Evolutionary conservation across 164 flowering plant genomes (phyloP), one percentile per base, ranked within the genome.

Genomic region (Liriodendron chinense): DNA sequence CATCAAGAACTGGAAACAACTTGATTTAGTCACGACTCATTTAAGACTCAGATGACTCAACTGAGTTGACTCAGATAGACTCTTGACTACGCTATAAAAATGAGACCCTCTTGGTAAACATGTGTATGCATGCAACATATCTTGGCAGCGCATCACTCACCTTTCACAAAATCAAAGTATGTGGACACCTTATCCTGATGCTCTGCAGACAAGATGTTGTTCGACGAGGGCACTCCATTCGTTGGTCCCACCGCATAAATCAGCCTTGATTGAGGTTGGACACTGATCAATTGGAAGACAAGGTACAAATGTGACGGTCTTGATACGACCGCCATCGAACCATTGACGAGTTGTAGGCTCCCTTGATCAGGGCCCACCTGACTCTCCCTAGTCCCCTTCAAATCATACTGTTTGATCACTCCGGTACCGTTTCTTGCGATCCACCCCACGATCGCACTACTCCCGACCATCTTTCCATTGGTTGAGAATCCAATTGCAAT

Each of bases 391-490:
- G 78, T 73, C 0, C 85, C 92, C 1, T 87, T 86, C 5, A 92
- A 80, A 57, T 21, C 78, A 59, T 90, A 92, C 56, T 77, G 86
- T 59, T 79, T 81, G 59, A 83, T 70, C 7, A 50, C 43, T 2
- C 77, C 74, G 16, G 72, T 16, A 10, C 86, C 86, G 49, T 69
- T 69, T 0, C 43, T 4, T 0, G 72, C 66, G 5, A 79, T 34
- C 90, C 90, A 87, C 1, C 90, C 90, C 1, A 84, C 88, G 0
- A 87, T 64, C 0, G 90, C 86, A 21, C 84, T 85, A 4, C 82
- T 75, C 50, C 90, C 90, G 13, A 79, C 79, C 90, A 87, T 87
- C 18, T n/a, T 78, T 1, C 87, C 88, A 25, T 73, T 71, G 10
- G 69, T 24, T 2, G 90, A 87, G 47, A 87, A 87, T 16, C 90